Evolutionary conservation across 176 grass and related monocot species (phyloP).

Genomic region (Coix lacrymajobi): DNA sequence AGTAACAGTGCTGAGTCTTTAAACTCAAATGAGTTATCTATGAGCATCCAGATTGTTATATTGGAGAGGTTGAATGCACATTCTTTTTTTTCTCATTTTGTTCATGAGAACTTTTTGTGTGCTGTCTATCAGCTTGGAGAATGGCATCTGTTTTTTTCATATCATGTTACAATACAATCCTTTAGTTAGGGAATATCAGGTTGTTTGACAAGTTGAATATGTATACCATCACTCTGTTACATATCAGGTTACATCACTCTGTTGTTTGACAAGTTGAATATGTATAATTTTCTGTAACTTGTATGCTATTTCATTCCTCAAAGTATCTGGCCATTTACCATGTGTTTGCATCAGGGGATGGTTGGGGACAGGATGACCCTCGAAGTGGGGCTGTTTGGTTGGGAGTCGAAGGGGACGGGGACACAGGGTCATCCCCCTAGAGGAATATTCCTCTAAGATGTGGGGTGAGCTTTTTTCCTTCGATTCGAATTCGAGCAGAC

Average conservation of each 20-base stretch:
- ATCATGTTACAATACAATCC: not conserved
- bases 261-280: not conserved
- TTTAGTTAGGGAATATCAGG: no score
- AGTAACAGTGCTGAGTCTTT: not conserved
- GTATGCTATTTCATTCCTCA: no score
- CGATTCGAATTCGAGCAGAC: no score
- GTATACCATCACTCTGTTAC: no score
- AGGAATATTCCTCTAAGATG: no score
- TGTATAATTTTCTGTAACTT: no score
- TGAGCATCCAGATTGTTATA: not conserved
- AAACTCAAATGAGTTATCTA: not conserved
- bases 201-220: no score
- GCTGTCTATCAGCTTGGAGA: not conserved
- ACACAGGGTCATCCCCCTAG: no score
- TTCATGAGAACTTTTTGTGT: not conserved
- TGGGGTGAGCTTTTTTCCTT: no score
- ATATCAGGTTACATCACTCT: not conserved
- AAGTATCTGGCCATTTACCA: not conserved
- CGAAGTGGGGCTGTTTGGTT: not conserved
- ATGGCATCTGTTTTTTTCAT: not conserved
- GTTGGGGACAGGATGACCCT: no score
- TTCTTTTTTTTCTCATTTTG: not conserved
- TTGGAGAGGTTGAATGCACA: not conserved
- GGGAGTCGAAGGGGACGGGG: no score
- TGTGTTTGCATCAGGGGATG: not conserved